Base-by-base conservation (phyloP, 371 early-diverging fungal genomes). In the Circinella minor region DNA sequence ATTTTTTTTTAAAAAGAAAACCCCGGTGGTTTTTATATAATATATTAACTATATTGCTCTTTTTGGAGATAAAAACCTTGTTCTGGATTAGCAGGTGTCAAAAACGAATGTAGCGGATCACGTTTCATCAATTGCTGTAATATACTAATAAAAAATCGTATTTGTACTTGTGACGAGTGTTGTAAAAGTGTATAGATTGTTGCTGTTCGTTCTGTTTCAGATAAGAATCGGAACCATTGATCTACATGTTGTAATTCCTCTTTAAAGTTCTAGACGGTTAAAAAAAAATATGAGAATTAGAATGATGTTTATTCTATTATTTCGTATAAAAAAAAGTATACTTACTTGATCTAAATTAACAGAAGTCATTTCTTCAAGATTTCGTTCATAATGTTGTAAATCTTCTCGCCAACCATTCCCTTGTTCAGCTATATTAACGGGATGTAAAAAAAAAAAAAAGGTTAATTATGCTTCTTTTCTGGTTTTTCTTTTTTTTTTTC, bases 181-280 rank as follows among this genome's bases (percentile, higher is more conserved):
- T 96, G 96, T 55, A 96, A 78, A 66, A 98, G 86, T 17, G 92
- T 89, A 77, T 96, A 96, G 55, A 98, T 80, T 27, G 95, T 92
- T n/a, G 96, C 91, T 9, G 96, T 97, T 49, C 95, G 82, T 80
- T 98, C 97, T 38, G 95, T 90, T 70, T 96, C 96, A 3, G 92
- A 88, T 59, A 96, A 81, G 43, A 92, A 95, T 5, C 87, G 83
- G 83, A 97, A 97, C 98, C 98, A 98, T 70, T 96, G 92, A 77
- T 97, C 96, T 39, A 98, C 95, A 63, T 96, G 94, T 48, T 89
- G 87, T 67, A 98, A 84, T 77, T 98, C 97, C 65, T 96, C 95
- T 71, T 92, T 90, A 76, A 96, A 97, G 69, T 87, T 89, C 67
- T 92, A 60, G 46, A 13, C 11, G 13, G 14, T 9, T 4, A 18